A percentile compares a stretch with the other conserved stretches of the same genome.
phyloP scores from a whole-genome alignment of 2,329 filamentous ascomycete genomes.

The Nigrospora sphaerica region DNA sequence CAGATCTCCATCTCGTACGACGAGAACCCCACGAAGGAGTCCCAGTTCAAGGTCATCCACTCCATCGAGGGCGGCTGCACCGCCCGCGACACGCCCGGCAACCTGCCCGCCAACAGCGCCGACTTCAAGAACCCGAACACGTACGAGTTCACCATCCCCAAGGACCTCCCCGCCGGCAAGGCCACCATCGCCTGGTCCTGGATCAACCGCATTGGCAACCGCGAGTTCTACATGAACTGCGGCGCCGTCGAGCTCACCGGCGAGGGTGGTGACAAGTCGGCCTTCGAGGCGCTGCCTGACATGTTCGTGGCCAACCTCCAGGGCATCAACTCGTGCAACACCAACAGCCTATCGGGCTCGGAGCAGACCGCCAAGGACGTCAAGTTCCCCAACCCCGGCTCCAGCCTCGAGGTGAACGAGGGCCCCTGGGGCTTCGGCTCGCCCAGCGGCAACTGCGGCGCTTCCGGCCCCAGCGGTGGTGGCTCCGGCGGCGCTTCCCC shows the following conservation, averaged over 20 bases:
- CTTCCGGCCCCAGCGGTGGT: constrained; percentile 10
- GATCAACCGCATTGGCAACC: constrained; percentile 89
- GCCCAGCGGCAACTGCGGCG: constrained; percentile 10
- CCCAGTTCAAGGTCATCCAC: constrained; percentile 82
- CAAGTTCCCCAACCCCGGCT: constrained; percentile 62
- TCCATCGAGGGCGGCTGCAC: constrained; percentile 85
- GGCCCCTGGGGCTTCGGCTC: constrained; percentile 20
- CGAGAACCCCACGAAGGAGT: constrained; percentile 54
- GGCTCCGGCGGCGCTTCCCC: constrained; percentile 10
- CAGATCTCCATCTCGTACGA: constrained; percentile 85
- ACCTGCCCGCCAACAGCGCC: constrained; percentile 43
- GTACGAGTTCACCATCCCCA: constrained; percentile 67
- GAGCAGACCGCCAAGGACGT: constrained; percentile 43
- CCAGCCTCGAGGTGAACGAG: constrained; percentile 43
- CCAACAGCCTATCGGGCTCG: constrained; percentile 16
- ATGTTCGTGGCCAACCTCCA: constrained; percentile 70
- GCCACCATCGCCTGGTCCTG: constrained; percentile 88
- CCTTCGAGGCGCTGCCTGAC: constrained; percentile 57
- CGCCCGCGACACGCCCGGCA: constrained; percentile 46
- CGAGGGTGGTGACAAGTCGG: constrained; percentile 36
- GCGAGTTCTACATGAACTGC: constrained; percentile 98
- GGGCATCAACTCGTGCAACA: constrained; percentile 43
- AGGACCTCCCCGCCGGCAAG: constrained; percentile 64
- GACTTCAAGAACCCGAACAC: constrained; percentile 37
- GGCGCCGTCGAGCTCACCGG: constrained; percentile 64